Evolutionary conservation across 345 rosid genomes (phyloP).

Genomic region (Pistacia integerrima): DNA sequence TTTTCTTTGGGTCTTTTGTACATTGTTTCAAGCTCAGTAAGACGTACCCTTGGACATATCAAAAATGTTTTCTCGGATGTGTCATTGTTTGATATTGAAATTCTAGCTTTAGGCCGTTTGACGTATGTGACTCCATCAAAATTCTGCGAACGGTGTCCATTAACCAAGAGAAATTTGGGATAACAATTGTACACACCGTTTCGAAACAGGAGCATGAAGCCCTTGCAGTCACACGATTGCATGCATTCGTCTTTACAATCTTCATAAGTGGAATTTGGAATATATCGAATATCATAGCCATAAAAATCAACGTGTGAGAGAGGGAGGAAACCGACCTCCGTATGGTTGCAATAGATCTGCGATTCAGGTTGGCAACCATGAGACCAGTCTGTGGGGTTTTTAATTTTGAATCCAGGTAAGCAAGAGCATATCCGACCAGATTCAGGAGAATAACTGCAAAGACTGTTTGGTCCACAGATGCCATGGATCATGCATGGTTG

Average conservation of each 20-base stretch:
- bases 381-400: constrained; percentile 25
- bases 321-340: constrained; percentile 9
- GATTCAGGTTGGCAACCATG: constrained; percentile 33
- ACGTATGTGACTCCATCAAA: constrained; percentile 23
- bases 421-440: constrained; percentile 30
- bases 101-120: constrained; percentile 19
- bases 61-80: neutral
- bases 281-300: constrained; percentile 23
- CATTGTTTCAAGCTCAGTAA: constrained; percentile 1
- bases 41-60: constrained; percentile 8
- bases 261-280: neutral
- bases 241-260: constrained; percentile 28
- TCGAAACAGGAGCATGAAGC: constrained; percentile 14
- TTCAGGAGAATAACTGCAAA: constrained; percentile 27
- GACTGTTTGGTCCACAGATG: constrained; percentile 32
- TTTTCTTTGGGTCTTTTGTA: neutral
- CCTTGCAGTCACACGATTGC: constrained; percentile 29
- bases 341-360: constrained; percentile 10
- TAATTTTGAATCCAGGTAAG: constrained; percentile 31
- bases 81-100: neutral
- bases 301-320: constrained; percentile 33
- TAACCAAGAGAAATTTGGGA: constrained; percentile 22
- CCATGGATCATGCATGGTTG: constrained; percentile 35
- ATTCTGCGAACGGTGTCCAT: constrained; percentile 19
- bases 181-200: constrained; percentile 18